Conservation (phyloP, 1,284 basidiomycete genomes). For the Polyporus tsugae region DNA sequence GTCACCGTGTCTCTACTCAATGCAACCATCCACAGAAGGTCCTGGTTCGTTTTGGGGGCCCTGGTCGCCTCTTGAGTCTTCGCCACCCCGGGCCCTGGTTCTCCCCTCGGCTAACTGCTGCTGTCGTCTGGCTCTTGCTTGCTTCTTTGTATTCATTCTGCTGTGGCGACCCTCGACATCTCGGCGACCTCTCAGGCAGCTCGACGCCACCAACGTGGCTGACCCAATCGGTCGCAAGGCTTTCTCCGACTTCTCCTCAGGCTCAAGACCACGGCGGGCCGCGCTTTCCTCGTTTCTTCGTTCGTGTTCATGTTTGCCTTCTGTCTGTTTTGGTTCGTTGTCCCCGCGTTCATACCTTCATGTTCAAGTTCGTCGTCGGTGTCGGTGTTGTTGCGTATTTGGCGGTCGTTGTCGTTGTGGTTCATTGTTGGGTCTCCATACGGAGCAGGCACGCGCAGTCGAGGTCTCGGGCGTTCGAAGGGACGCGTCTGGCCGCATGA, state of each 20-base stretch:
- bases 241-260: not conserved
- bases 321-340: not conserved
- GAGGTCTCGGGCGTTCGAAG: conserved; percentile 29
- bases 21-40: not conserved
- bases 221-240: not conserved
- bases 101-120: not conserved
- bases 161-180: not conserved
- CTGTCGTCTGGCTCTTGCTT: not conserved
- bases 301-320: not conserved
- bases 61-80: too few species aligned
- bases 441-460: conserved; percentile 24
- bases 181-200: conserved; percentile 6
- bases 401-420: not conserved
- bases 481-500: conserved; percentile 9
- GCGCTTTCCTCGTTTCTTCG: not conserved
- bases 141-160: not conserved
- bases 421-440: not conserved
- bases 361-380: not conserved
- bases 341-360: not conserved
- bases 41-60: not conserved
- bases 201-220: conserved; percentile 8
- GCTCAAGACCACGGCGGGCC: not conserved
- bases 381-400: not conserved
- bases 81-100: too few species aligned
- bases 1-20: not conserved